Base-by-base conservation (phyloP, 441 rosid species). In the Melastoma candidum region DNA sequence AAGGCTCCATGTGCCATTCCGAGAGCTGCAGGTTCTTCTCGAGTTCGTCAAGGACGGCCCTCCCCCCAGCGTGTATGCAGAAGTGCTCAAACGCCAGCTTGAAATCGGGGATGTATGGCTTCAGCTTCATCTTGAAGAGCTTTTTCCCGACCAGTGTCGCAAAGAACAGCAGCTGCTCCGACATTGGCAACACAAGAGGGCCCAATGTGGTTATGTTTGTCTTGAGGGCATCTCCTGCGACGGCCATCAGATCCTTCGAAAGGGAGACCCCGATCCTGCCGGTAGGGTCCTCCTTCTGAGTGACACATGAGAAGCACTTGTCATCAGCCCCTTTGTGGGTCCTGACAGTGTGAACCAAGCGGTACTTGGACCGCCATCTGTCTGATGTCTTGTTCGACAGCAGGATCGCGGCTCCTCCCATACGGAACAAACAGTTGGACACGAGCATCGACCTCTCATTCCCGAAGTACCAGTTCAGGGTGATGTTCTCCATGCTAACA, bases 31-130 rank as follows among this genome's bases (percentile, higher is more conserved):
- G 5, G 22, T 29, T n/a, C 29, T 0, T 12, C 39, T n/a, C 12
- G 54, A n/a, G 54, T 2, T 51, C 11, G 7, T 51, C 13, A 13
- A 10, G 44, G 39, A 29, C 39, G 11, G 39, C 13, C 6, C 52
- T 49, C 27, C 52, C 52, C 24, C 52, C 52, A 22, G 52, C 52
- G n/a, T 49, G 52, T 1, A 49, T 49, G 27, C 52, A 49, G 52
- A 49, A 49, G 24, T 49, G 52, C 36, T 49, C 52, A 0, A 49
- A 49, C n/a, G 52, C 12, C 29, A 49, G 27, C 27, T 25, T 49
- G 32, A 49, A 49, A 17, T 49, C 52, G 11, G 52, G 52, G 13
- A 49, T 49, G 8, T 49, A 49, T 49, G 52, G 52, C 52, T 49
- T 25, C 52, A 49, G 27, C 27, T 49, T 49, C 52, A 49, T 49